Evolutionary conservation across 2,329 filamentous ascomycete genomes (phyloP), one percentile per base, ranked within the genome.

Genomic region (Clonostachys rosea): DNA sequence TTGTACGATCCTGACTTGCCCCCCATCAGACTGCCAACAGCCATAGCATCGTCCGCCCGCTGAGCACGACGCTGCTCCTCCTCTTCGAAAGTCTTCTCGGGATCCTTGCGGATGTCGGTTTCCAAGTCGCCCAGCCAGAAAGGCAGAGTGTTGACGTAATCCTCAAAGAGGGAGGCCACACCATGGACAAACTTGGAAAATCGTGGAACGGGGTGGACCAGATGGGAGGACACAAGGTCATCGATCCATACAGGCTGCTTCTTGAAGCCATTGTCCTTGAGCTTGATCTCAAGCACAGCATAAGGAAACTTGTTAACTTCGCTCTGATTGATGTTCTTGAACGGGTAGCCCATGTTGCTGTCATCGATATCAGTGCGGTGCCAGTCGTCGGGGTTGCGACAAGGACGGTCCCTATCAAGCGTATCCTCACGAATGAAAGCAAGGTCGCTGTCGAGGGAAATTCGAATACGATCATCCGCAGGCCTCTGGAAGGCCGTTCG

Each of bases 101-200:
- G 94, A 62, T 97, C 91, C 62, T 89, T 90, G 55, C 92, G 86
- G 61, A 99, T 99, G 62, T 99, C 94, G 34, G 82, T 89, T 62
- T 96, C 92, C 40, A 97, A 77, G 52, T 95, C 88, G 58, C 86
- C 86, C 34, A 97, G 79, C 94, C 94, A 99, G 72, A 97, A 96
- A 13, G 94, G 94, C 59, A 97, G 84, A 52, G 83, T 91, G 69
- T 97, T 97, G 65, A 99, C 91, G 60, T 96, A 83, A 66, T 99
- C 90, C 59, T 97, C 94, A 56, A 97, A 97, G 3, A 99, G 76
- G 37, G 86, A 85, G 8, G 92, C 91, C 5, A 95, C 85, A 51
- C 94, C 94, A 59, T 99, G 92, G 3, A 95, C 87, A 57, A 97
- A 99, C 66, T 99, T 99, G 58, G 91, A 96, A 70, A 99, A 99